Evolutionary conservation across 2,329 filamentous ascomycete genomes (phyloP), one percentile per base, ranked within the genome.

Genomic region (Fusarium sp.): DNA sequence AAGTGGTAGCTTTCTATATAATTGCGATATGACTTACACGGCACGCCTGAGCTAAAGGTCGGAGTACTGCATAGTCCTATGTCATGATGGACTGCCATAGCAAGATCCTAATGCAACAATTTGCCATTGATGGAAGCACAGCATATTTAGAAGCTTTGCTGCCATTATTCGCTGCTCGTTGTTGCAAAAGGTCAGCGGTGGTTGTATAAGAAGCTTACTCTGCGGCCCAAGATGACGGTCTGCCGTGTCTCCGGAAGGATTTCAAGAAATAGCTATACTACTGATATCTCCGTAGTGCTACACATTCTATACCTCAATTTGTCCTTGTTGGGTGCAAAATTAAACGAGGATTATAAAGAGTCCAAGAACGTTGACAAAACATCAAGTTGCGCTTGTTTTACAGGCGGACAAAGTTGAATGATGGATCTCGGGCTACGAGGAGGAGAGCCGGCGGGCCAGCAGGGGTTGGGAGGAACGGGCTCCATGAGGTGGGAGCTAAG

Each of bases 281-380:
- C 24, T 3, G 4, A 54, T 69, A 72, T 53, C 56, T 71, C 36
- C n/a, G 11, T 44, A 32, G 34, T 36, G 26, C 26, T 12, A 7
- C 2, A 8, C 6, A 10, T 10, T 14, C 21, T 14, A 56, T 24
- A 38, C 19, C 9, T 7, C 1, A 17, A 17, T 9, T 58, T 52
- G 20, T 45, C 36, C 39, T 28, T 48, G 30, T 53, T 74, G 43
- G 79, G 81, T 77, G 80, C 81, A 77, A 66, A 79, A 65, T 56
- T 42, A 49, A 55, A 47, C 40, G 77, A 77, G 80, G 88, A 88
- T 79, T 81, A 82, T 73, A 89, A 89, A 73, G 84, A 92, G 89
- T 86, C 86, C 83, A 89, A 88, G 83, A 85, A 91, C 78, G 82
- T 79, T 75, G 78, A 77, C 76, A 71, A 80, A 80, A 47, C 58